Conservation (phyloP, 2,329 filamentous ascomycete genomes). For the Xylaria multiplex region DNA sequence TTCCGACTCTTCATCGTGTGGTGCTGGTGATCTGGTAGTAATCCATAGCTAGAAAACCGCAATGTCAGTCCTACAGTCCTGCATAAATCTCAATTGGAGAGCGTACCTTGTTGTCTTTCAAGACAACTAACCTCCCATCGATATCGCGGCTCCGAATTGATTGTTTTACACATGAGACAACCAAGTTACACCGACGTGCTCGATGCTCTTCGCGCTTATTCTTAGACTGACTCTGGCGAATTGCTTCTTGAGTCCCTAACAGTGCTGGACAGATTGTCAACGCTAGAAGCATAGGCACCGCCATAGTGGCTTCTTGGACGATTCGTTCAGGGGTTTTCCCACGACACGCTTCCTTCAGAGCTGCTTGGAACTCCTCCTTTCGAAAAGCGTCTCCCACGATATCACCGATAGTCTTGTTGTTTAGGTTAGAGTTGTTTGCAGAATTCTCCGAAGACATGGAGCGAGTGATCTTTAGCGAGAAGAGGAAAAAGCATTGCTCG, state of each 20-base stretch:
- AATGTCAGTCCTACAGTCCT: slow-evolving; percentile 1
- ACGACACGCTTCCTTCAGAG: slow-evolving; percentile 33
- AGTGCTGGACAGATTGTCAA: slow-evolving; percentile 56
- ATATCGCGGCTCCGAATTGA: slow-evolving; percentile 57
- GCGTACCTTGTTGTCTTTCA: slow-evolving; percentile 56
- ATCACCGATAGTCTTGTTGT: slow-evolving; percentile 22
- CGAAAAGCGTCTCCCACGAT: slow-evolving; percentile 15
- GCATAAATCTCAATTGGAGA: neutral
- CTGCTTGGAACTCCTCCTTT: slow-evolving; percentile 23
- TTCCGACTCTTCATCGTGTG: slow-evolving; percentile 40
- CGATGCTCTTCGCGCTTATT: slow-evolving; percentile 61
- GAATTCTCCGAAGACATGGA: slow-evolving; percentile 20
- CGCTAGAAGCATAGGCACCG: slow-evolving; percentile 55
- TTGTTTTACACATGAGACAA: slow-evolving; percentile 57
- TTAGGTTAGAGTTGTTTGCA: neutral
- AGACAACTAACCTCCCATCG: slow-evolving; percentile 56
- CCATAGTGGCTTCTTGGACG: slow-evolving; percentile 50
- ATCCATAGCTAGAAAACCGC: slow-evolving; percentile 55
- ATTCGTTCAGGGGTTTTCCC: slow-evolving; percentile 42
- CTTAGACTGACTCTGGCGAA: slow-evolving; percentile 60
- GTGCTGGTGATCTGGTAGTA: slow-evolving; percentile 52
- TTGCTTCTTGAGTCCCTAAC: slow-evolving; percentile 60
- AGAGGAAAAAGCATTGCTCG: neutral
- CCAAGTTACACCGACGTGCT: slow-evolving; percentile 58
- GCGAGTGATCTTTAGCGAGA: neutral